phyloP scores from a whole-genome alignment of 2,329 filamentous ascomycete genomes.

The Apiospora malaysiana region DNA sequence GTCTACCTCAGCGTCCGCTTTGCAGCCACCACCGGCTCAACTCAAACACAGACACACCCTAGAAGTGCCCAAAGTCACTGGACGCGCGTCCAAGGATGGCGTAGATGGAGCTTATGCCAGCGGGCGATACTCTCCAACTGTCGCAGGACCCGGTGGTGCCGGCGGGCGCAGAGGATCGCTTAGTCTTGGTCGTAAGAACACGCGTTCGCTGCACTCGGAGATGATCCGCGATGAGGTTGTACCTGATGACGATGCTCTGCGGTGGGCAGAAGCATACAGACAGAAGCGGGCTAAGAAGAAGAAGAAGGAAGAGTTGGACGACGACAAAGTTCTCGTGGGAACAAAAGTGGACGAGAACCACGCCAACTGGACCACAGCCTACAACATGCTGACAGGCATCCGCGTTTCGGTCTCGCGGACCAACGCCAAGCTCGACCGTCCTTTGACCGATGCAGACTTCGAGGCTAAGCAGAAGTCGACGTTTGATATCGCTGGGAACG shows the following conservation, averaged over 20 bases:
- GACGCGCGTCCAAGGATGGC: conserved; percentile 75
- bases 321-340: conserved; percentile 92
- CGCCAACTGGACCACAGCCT: conserved; percentile 95
- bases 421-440: conserved; percentile 94
- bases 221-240: conserved; percentile 80
- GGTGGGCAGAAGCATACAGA: conserved; percentile 92
- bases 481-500: conserved; percentile 97
- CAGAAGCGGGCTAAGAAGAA: conserved; percentile 90
- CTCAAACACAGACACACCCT: conserved; percentile 86
- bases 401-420: conserved; percentile 95
- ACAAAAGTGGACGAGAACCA: conserved; percentile 98
- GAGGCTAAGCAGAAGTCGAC: conserved; percentile 95
- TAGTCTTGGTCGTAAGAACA: conserved; percentile 78
- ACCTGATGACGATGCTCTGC: conserved; percentile 86
- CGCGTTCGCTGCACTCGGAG: conserved; percentile 85
- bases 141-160: conserved; percentile 53
- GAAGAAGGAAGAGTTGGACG: conserved; percentile 85
- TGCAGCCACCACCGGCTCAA: conserved; percentile 56
- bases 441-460: conserved; percentile 90
- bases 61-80: conserved; percentile 78
- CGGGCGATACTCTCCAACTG: conserved; percentile 80
- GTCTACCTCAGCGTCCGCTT: conserved; percentile 51
- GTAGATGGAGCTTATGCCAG: conserved; percentile 70
- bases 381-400: conserved; percentile 99
- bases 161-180: conserved; percentile 77